These are phyloP conservation scores for Xenoacremonium recifei DNA, from an alignment of 2,329 filamentous ascomycete species.

Conservation along the genomic window DNA sequence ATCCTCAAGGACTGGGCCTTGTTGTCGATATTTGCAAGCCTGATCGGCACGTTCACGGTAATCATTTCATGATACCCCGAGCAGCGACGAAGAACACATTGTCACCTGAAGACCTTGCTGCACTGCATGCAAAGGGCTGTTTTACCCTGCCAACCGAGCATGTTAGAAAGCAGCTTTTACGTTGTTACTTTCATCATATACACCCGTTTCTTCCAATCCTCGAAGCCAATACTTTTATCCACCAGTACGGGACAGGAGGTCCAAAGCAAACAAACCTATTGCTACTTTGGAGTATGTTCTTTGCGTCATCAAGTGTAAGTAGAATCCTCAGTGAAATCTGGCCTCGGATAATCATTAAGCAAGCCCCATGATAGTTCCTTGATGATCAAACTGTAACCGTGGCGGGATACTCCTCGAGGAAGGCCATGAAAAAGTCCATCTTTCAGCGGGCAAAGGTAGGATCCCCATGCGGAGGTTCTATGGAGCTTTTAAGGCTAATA, in stretches of 20 bases:
- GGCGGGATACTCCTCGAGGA: slow-evolving; percentile 2
- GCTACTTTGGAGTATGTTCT: slow-evolving; percentile 29
- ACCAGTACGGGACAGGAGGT: slow-evolving; percentile 8
- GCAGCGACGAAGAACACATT: slow-evolving; percentile 5
- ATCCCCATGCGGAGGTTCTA: neutral
- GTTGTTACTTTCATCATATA: slow-evolving; percentile 23
- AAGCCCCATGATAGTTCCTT: slow-evolving; percentile 5
- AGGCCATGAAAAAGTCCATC: slow-evolving; percentile 10
- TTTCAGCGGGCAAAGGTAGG: slow-evolving; percentile 13
- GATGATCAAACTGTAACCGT: slow-evolving; percentile 4
- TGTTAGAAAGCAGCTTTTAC: slow-evolving; percentile 14
- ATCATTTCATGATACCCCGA: slow-evolving; percentile 10
- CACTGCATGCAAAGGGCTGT: slow-evolving; percentile 13
- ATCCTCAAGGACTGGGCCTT: slow-evolving; percentile 6
- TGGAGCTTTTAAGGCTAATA: too few species aligned
- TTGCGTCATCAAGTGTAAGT: slow-evolving; percentile 31
- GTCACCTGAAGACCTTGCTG: slow-evolving; percentile 9
- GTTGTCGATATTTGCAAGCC: slow-evolving; percentile 7
- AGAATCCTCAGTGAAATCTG: too few species aligned
- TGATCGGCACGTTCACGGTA: slow-evolving; percentile 1
- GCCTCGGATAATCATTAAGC: neutral
- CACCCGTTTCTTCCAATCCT: slow-evolving; percentile 24
- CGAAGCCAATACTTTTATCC: slow-evolving; percentile 17
- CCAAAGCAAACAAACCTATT: slow-evolving; percentile 14
- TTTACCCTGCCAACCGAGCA: slow-evolving; percentile 14